Evolutionary conservation across 768 basidiomycete species (phyloP), one percentile per base, ranked within the genome.

Genomic region (Thelephora aurantiotincta): DNA sequence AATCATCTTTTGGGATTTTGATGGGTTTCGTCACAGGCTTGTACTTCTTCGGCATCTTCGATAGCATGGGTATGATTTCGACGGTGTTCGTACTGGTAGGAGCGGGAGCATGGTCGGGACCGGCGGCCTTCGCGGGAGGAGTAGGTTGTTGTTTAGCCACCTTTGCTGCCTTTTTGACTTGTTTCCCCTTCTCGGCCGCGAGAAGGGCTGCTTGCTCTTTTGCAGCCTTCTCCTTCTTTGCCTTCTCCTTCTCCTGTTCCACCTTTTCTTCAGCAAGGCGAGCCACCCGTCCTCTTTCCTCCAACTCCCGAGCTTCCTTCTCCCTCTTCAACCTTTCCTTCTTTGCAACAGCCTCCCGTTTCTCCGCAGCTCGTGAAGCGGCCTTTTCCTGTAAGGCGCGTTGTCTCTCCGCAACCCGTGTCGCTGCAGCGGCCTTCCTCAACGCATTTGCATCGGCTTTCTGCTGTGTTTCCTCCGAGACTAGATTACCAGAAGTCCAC

Each of bases 11-110:
- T 2, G 71, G 68, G 35, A 76, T 68, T 51, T 68, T 77, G 54
- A 76, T 69, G 11, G 73, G 70, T 54, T 79, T 82, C 45, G 74
- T 50, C 38, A 70, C 54, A 0, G 82, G 81, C 55, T 80, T 87
- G 55, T 68, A 83, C 62, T 89, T 89, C 70, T 87, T 89, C 5
- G 86, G 82, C 63, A 85, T 80, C 61, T 80, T 87, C 19, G 86
- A 87, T 35, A 86, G 66, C 33, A 89, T 73, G 14, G 86, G 84
- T 11, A 77, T 78, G 56, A 87, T 86, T 2, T 68, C 56, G 4
- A 62, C 57, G n/a, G 68, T 63, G 41, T 73, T 70, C 2, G 53
- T 53, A 3, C 30, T 46, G 45, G 56, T 58, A n/a, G 52, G 36
- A 33, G 58, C 45, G 3, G 51, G 41, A 9, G 55, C 18, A 1